A percentile compares a stretch with the other conserved stretches of the same genome.
These are phyloP conservation scores for Coemansia biformis DNA, from an alignment of 192 early-diverging fungal species.

Conservation along the genomic window DNA sequence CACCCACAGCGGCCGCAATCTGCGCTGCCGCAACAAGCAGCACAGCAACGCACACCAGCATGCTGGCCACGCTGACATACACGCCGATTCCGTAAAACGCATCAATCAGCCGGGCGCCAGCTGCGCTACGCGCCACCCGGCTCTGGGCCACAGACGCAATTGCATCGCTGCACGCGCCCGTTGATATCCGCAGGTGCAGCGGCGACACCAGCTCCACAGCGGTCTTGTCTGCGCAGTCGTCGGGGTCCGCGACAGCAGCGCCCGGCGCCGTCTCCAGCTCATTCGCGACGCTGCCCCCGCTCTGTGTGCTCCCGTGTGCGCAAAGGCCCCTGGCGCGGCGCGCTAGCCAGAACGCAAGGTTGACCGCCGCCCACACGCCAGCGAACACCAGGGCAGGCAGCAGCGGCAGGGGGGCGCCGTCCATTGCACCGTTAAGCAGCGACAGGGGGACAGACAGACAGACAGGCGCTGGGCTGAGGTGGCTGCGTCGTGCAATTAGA, in stretches of 20 bases:
- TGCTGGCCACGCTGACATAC: conserved; percentile 7
- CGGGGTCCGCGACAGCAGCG: neutral
- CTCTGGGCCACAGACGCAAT: neutral
- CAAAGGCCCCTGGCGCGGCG: neutral
- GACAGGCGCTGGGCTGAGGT: too few species aligned
- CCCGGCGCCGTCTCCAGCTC: neutral
- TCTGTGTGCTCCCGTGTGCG: neutral
- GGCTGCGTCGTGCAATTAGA: too few species aligned
- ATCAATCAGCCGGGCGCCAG: conserved; percentile 2
- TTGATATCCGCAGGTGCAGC: conserved; percentile 29
- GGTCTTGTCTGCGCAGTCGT: neutral
- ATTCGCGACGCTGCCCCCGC: neutral
- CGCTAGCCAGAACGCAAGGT: conserved; percentile 4
- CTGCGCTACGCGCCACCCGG: neutral
- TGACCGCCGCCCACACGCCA: conserved; percentile 11
- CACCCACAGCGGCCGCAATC: conserved; percentile 10
- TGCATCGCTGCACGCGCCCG: conserved; percentile 4
- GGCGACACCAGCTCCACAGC: conserved; percentile 29
- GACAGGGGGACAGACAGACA: too few species aligned
- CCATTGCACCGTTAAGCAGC: too few species aligned
- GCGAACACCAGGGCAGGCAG: conserved; percentile 8
- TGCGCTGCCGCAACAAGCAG: conserved; percentile 15
- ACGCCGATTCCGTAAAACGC: conserved; percentile 15
- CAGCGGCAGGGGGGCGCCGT: conserved; percentile 2
- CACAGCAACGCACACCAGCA: conserved; percentile 14